Percentiles rank a stretch among this genome's conserved stretches.
phyloP scores from a whole-genome alignment of 495 filamentous ascomycete genomes.

The Choiromyces venosus region DNA sequence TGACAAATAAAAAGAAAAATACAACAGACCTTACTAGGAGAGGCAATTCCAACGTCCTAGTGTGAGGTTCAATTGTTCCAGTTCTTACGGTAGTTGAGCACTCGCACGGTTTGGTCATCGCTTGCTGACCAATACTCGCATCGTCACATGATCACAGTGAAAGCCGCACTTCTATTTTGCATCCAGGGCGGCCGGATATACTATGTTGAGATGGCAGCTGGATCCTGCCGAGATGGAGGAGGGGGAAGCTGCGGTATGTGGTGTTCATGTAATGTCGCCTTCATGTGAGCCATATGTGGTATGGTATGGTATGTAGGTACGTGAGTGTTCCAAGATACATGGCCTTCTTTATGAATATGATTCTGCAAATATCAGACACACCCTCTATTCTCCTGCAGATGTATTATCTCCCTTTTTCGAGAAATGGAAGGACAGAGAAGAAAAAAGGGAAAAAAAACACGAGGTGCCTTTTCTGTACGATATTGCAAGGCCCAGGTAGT shows the following conservation, averaged over 20 bases:
- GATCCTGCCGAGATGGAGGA: not conserved
- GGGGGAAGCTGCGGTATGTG: not conserved
- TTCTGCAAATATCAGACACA: not conserved
- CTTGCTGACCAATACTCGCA: not conserved
- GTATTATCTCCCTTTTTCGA: not conserved
- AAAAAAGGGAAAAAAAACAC: not conserved
- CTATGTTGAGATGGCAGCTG: not conserved
- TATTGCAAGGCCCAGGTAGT: not conserved
- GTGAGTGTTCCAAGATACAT: not conserved
- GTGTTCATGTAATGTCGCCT: not conserved
- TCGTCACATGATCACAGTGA: not conserved
- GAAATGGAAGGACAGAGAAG: not conserved
- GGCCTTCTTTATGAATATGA: not conserved
- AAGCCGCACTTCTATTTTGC: not conserved
- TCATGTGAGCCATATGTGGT: not conserved
- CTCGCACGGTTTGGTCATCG: not conserved
- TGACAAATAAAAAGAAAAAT: too few relatives aligned
- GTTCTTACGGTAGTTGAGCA: too few relatives aligned
- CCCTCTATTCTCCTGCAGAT: not conserved
- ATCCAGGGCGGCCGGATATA: not conserved
- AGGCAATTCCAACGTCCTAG: too few relatives aligned
- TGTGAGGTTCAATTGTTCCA: too few relatives aligned
- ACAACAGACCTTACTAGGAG: too few relatives aligned
- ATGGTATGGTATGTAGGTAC: not conserved
- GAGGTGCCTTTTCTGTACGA: not conserved